Evolutionary conservation across 139 green algal species (phyloP), one percentile per base, ranked within the genome.

Genomic region (Chlorella sp.): DNA sequence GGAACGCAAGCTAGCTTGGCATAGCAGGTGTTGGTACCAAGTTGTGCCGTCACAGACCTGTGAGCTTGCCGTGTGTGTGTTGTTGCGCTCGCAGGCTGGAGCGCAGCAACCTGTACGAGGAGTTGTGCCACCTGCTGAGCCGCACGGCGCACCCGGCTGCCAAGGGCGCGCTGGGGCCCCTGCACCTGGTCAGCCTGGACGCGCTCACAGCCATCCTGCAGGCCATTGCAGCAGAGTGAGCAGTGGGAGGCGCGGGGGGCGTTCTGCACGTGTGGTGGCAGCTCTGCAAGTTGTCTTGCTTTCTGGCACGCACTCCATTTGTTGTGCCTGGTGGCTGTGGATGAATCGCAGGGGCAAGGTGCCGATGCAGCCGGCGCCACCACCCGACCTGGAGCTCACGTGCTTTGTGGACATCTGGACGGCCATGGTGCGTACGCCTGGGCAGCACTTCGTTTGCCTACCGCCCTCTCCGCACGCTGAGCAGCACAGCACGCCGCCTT

Each of bases 181-280:
- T 94, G 62, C 90, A 98, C 74, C 70, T 93, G 49, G 86, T 96
- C 32, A 88, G 84, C 31, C 72, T 97, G 66, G 94, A 98, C 32
- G 95, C 89, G 29, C 82, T 99, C 60, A 79, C 96, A 55, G 90
- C 88, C 27, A 87, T 98, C 27, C 33, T 77, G 64, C 49, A 60
- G 26, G 64, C 59, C 50, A 77, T 80, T 59, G 75, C 70, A 3
- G 51, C 68, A 51, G 72, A 70, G 66, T 71, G 66, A 71, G 66
- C 51, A 64, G 42, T 55, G 42, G 10, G 42, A 55, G 42, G 42
- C 42, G 10, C 17, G 42, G 42, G 17, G n/a, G n/a, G n/a, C n/a
- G n/a, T n/a, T n/a, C n/a, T n/a, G n/a, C n/a, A n/a, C n/a, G n/a
- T n/a, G n/a, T n/a, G n/a, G n/a, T n/a, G n/a, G n/a, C n/a, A n/a